Percentiles rank a stretch among this genome's conserved stretches.
phyloP scores from a whole-genome alignment of 2,329 filamentous ascomycete species.

The Chrysoporthe cubensis region DNA sequence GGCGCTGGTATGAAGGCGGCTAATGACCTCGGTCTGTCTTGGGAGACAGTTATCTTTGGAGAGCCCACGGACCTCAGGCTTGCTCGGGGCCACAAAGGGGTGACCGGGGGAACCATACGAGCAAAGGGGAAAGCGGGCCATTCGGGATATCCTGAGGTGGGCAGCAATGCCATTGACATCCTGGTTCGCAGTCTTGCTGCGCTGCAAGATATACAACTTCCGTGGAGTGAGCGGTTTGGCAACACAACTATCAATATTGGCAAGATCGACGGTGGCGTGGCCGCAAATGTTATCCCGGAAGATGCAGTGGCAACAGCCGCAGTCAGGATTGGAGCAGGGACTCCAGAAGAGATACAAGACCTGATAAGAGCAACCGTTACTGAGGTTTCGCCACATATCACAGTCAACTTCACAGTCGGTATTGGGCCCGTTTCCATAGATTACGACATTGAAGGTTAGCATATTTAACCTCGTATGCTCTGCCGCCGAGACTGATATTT shows the following conservation, averaged over 20 bases:
- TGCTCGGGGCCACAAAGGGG: constrained; percentile 92
- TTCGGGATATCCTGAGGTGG: constrained; percentile 89
- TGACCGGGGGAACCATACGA: constrained; percentile 66
- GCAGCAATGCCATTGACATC: constrained; percentile 80
- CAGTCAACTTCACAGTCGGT: constrained; percentile 63
- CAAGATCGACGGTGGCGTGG: constrained; percentile 76
- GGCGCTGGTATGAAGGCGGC: constrained; percentile 79
- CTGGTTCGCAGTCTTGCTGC: constrained; percentile 72
- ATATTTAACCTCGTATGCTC: neutral
- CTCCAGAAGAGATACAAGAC: constrained; percentile 54
- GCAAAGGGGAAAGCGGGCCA: constrained; percentile 80
- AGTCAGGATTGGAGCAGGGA: constrained; percentile 76
- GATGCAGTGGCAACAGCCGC: constrained; percentile 60
- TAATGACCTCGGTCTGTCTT: constrained; percentile 42
- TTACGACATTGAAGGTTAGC: constrained; percentile 73
- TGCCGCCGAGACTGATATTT: neutral
- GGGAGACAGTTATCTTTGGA: constrained; percentile 80
- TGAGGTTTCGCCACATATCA: constrained; percentile 45
- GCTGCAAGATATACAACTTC: constrained; percentile 71
- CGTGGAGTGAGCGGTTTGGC: constrained; percentile 77
- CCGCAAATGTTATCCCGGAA: constrained; percentile 84
- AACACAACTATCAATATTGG: constrained; percentile 91
- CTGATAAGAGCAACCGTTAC: constrained; percentile 58
- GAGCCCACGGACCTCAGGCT: constrained; percentile 90
- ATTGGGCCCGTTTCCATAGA: constrained; percentile 81